Conservation (phyloP, 2,329 filamentous ascomycete genomes). For the Ceratocystis albifundus region DNA sequence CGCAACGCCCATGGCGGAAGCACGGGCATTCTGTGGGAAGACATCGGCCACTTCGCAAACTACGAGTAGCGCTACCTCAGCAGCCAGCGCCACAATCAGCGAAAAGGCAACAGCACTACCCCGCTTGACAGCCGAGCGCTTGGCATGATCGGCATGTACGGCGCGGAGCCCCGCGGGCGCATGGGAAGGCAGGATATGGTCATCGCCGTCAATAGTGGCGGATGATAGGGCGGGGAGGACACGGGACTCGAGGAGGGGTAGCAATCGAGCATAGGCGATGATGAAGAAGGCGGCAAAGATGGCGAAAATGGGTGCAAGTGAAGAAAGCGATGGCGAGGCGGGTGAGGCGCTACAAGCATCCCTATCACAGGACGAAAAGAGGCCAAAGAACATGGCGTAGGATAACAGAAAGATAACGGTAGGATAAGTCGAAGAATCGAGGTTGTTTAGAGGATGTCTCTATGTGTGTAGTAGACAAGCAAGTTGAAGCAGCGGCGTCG, state of each 20-base stretch:
- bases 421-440: not conserved
- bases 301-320: constrained; percentile 58
- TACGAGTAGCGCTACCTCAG: constrained; percentile 68
- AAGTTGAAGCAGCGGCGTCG: not conserved
- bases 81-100: constrained; percentile 62
- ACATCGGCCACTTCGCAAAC: constrained; percentile 73
- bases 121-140: constrained; percentile 40
- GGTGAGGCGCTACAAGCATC: constrained; percentile 44
- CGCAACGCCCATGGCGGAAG: constrained; percentile 55
- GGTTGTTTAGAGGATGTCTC: no score
- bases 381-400: constrained; percentile 30
- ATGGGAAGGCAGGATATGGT: constrained; percentile 50
- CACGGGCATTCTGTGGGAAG: constrained; percentile 55
- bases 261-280: constrained; percentile 56
- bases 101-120: constrained; percentile 58
- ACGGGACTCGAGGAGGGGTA: constrained; percentile 52
- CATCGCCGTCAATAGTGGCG: constrained; percentile 47
- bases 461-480: not conserved
- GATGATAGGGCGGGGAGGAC: constrained; percentile 33
- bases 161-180: constrained; percentile 49
- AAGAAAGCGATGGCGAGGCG: constrained; percentile 39
- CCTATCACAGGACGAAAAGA: constrained; percentile 43
- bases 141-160: constrained; percentile 47
- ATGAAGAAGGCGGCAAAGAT: constrained; percentile 46
- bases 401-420: not conserved